These are phyloP conservation scores for Sechiopsis laciniata DNA, from an alignment of 306 rosid genomes.

Conservation along the genomic window DNA sequence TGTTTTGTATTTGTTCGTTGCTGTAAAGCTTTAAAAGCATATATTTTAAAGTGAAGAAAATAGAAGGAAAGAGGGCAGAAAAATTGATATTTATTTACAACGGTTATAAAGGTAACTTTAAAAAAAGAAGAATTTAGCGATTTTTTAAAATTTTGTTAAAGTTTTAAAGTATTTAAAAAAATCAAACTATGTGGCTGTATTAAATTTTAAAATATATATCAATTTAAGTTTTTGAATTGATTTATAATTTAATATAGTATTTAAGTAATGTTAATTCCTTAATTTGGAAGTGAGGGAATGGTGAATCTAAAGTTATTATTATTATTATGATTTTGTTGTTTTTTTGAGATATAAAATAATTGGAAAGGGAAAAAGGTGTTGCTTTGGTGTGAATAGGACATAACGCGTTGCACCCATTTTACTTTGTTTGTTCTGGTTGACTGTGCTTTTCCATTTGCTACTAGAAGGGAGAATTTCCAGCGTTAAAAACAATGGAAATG, in stretches of 20 bases:
- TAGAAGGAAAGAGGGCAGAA: background rate
- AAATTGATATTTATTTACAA: background rate
- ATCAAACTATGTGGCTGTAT: no score
- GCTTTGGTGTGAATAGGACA: background rate
- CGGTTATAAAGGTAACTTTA: no score
- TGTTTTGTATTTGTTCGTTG: background rate
- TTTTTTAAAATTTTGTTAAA: background rate
- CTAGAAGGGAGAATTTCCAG: background rate
- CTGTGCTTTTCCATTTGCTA: background rate
- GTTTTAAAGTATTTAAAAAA: background rate
- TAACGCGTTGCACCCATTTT: background rate
- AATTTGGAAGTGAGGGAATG: no score
- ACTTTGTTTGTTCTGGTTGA: background rate
- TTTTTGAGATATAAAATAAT: background rate
- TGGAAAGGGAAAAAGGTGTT: background rate
- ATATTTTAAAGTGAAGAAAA: background rate
- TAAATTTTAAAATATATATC: no score
- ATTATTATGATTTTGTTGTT: background rate
- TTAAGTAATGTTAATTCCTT: no score
- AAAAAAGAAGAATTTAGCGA: no score
- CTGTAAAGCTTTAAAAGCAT: conserved; percentile 10
- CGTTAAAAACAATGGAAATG: background rate
- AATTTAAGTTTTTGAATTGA: no score
- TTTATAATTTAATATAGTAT: no score
- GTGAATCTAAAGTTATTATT: no score